Percentiles rank a stretch among this genome's conserved stretches.
These are phyloP conservation scores for Closterium sp. DNA, from an alignment of 139 green algal genomes.

Conservation along the genomic window DNA sequence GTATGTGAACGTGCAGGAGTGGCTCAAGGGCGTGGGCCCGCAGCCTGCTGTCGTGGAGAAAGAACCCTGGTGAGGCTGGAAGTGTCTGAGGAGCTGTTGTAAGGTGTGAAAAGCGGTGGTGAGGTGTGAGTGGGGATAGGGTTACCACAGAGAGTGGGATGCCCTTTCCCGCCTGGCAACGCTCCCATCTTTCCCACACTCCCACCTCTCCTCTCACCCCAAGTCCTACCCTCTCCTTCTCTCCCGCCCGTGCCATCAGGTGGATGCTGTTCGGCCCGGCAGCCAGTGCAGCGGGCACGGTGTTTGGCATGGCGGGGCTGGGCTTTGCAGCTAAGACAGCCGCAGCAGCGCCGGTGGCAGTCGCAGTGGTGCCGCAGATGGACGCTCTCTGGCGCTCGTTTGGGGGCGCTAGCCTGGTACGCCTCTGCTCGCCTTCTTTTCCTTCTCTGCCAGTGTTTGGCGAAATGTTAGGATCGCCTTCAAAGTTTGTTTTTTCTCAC, in stretches of 20 bases:
- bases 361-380: conserved; percentile 23
- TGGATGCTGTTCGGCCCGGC: neutral
- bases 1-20: neutral
- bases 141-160: neutral
- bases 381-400: conserved; percentile 30
- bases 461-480: neutral
- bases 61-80: neutral
- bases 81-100: too few species aligned
- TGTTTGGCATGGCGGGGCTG: conserved; percentile 9
- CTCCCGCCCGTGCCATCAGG: neutral
- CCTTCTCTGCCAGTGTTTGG: neutral
- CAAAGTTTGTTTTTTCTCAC: neutral
- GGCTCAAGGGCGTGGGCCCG: neutral
- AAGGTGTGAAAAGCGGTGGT: neutral
- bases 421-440: neutral
- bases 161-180: neutral
- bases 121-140: neutral
- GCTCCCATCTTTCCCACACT: neutral
- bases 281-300: conserved; percentile 2
- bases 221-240: too few species aligned
- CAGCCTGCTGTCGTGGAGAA: neutral
- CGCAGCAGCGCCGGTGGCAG: neutral
- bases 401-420: conserved; percentile 24
- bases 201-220: neutral
- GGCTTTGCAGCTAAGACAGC: conserved; percentile 22